Base-by-base conservation (phyloP, 2,329 filamentous ascomycete species). In the Geosmithia morbida region DNA sequence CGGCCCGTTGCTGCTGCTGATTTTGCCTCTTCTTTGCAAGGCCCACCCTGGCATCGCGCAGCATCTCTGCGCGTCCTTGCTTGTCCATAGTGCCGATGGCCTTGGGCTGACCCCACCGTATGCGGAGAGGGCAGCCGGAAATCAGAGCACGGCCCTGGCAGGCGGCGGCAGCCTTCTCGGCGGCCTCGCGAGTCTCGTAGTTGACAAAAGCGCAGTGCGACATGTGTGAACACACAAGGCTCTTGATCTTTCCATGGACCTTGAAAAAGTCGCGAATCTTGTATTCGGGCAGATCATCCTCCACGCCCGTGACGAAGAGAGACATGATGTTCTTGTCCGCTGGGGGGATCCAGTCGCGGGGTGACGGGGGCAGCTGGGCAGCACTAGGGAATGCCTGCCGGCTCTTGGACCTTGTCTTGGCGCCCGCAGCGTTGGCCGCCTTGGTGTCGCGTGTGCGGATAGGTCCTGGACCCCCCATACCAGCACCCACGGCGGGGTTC, bases 151-250 rank as follows among this genome's bases (percentile, higher is more conserved):
- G 85, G 6, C 94, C 92, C 62, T 95, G 84, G 55, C 87, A 90
- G 18, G 85, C 79, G 33, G 79, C 79, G 0, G 92, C 87, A 0
- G 94, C 94, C 49, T 76, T 81, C 66, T 98, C 92, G 0, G 94
- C 92, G 1, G 77, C 83, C 51, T 87, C 80, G 49, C 92, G 77
- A 2, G 83, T 86, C 55, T 88, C 81, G 61, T 87, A 98, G 66
- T 98, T 98, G 66, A 98, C 73, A 60, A 97, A 98, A 1, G 92
- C 92, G 62, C 89, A 97, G 60, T 97, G 92, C 16, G 90, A 90
- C 69, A 94, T 88, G 67, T 98, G 92, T 7, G 89, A 96, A 65
- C 92, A 97, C 39, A 98, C 83, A 16, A 98, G 69, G 22, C 88
- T 96, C 57, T 92, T 86, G 50, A 98, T 82, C 59, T 90, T 87